A percentile compares a stretch with the other conserved stretches of the same genome.
Evolutionary conservation across 1,139 yeast species (phyloP).

Genomic region (Dujonia santamariae): DNA sequence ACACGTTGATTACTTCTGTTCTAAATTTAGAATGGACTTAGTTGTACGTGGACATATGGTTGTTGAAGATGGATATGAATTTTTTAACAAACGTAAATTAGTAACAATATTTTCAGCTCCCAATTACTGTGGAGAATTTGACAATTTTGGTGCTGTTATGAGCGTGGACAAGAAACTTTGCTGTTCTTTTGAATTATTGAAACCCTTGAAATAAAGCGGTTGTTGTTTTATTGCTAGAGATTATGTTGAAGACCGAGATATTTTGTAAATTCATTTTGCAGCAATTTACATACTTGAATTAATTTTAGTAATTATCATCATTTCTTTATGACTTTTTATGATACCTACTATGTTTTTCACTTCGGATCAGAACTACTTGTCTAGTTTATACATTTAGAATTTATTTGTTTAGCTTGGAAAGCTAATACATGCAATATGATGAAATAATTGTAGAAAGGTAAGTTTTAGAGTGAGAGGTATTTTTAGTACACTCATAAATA

Average conservation of each 20-base stretch:
- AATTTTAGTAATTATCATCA: not conserved
- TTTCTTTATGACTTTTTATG: slow-evolving; percentile 3
- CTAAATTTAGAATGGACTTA: slow-evolving; percentile 70
- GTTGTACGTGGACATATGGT: slow-evolving; percentile 91
- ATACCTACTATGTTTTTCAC: slow-evolving; percentile 2
- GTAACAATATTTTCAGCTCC: slow-evolving; percentile 89
- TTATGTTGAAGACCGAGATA: too few species aligned
- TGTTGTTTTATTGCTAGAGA: too few species aligned
- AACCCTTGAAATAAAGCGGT: slow-evolving; percentile 44
- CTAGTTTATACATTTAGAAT: not conserved
- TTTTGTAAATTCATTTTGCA: not conserved
- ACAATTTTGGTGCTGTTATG: slow-evolving; percentile 91
- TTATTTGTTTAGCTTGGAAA: not conserved
- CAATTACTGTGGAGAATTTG: slow-evolving; percentile 87
- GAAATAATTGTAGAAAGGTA: not conserved
- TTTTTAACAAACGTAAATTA: slow-evolving; percentile 70
- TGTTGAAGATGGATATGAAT: slow-evolving; percentile 90
- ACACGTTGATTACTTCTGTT: slow-evolving; percentile 70
- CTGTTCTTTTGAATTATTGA: slow-evolving; percentile 80
- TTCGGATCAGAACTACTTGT: slow-evolving; percentile 1
- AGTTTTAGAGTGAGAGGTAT: too few species aligned
- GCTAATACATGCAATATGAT: slow-evolving; percentile 1
- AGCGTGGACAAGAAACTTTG: slow-evolving; percentile 71
- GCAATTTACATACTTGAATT: slow-evolving; percentile 1
- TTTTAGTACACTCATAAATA: too few species aligned